A percentile compares a stretch with the other conserved stretches of the same genome.
Conservation (phyloP, 2,329 filamentous ascomycete species). For the Aurifilum marmelostoma region DNA sequence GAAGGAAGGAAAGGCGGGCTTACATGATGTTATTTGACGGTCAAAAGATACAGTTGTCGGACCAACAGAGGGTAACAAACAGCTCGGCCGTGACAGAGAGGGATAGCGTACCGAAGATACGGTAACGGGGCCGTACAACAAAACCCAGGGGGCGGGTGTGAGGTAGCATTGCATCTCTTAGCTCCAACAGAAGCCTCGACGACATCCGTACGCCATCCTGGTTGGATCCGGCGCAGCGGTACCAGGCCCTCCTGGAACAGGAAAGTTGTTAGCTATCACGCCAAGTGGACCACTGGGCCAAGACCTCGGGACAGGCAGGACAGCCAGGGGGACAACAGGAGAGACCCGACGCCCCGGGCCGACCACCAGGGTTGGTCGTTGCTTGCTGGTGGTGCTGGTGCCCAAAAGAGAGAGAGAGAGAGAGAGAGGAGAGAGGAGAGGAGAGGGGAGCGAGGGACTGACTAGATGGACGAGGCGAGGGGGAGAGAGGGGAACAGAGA, state of each 20-base stretch:
- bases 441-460: background rate
- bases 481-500: background rate
- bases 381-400: background rate
- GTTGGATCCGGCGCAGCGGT: conserved; percentile 11
- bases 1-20: background rate
- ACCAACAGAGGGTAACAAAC: background rate
- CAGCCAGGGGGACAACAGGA: background rate
- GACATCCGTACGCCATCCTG: conserved; percentile 13
- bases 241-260: conserved; percentile 1
- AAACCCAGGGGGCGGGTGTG: background rate
- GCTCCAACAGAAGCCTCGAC: background rate
- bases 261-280: background rate
- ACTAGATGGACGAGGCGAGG: too few species aligned
- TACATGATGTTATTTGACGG: background rate
- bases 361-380: background rate
- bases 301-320: background rate
- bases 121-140: background rate
- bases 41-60: too few species aligned
- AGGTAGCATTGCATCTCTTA: conserved; percentile 12
- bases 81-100: background rate
- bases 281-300: conserved; percentile 15
- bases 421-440: background rate
- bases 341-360: conserved; percentile 5
- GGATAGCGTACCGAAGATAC: conserved; percentile 4
- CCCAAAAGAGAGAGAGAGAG: background rate